A percentile compares a stretch with the other conserved stretches of the same genome.
Evolutionary conservation across 2,329 filamentous ascomycete genomes (phyloP).

Genomic region (Botrytis porri): DNA sequence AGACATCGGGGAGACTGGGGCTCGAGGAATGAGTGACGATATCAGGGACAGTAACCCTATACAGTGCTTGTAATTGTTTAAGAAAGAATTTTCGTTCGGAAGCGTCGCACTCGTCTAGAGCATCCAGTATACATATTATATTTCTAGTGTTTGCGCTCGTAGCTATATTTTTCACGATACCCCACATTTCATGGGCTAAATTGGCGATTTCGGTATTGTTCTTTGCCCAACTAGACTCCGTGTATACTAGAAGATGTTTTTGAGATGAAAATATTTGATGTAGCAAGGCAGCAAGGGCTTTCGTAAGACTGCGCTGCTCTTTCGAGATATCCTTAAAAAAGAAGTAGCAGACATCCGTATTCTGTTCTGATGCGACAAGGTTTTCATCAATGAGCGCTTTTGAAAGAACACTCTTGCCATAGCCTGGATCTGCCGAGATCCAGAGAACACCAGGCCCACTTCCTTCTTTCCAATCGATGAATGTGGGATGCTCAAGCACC

Average conservation of each 20-base stretch:
- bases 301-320: not conserved
- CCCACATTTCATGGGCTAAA: not conserved
- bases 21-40: not conserved
- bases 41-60: not conserved
- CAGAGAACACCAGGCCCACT: not conserved
- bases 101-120: not conserved
- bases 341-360: not conserved
- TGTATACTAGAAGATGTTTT: not conserved
- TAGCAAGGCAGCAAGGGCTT: not conserved
- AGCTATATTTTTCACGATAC: not conserved
- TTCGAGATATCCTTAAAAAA: slow-evolving; percentile 1
- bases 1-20: not conserved
- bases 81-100: not conserved
- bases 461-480: not conserved
- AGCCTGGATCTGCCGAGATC: slow-evolving; percentile 1
- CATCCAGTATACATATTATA: not conserved
- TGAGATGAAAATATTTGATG: slow-evolving; percentile 10
- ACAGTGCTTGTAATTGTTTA: not conserved
- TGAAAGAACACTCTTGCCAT: not conserved
- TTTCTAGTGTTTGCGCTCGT: too few relatives aligned
- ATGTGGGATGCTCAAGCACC: not conserved
- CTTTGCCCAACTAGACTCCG: not conserved
- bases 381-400: not conserved
- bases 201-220: not conserved
- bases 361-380: not conserved